phyloP scores from a whole-genome alignment of 1,284 basidiomycete species.

The Butyriboletus appendiculatus region DNA sequence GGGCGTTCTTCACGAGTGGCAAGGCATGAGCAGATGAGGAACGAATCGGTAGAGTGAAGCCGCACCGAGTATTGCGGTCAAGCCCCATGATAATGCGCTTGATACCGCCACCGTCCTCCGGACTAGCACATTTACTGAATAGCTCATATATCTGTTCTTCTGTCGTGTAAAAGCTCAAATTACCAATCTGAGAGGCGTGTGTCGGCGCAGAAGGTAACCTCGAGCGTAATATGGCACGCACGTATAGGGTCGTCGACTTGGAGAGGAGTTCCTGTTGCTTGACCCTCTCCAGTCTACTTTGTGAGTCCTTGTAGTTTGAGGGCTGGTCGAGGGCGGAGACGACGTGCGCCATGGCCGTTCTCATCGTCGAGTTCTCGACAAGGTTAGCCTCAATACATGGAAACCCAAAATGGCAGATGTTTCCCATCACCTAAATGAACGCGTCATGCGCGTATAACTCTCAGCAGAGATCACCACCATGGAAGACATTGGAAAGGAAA shows the following conservation, averaged over 20 bases:
- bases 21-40: constrained; percentile 4
- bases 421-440: constrained; percentile 33
- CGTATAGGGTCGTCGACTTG: constrained; percentile 79
- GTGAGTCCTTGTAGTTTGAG: constrained; percentile 94
- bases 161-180: constrained; percentile 96
- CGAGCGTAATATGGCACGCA: constrained; percentile 40
- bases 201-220: not conserved
- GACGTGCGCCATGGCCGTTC: constrained; percentile 78
- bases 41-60: constrained; percentile 6
- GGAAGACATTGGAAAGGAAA: constrained; percentile 84
- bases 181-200: constrained; percentile 72
- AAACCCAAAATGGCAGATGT: constrained; percentile 21
- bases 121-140: constrained; percentile 89
- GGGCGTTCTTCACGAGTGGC: constrained; percentile 69
- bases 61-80: constrained; percentile 90
- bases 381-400: not conserved
- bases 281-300: constrained; percentile 71
- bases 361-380: not conserved
- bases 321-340: constrained; percentile 86
- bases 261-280: constrained; percentile 69
- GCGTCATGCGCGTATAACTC: constrained; percentile 34
- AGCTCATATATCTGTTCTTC: constrained; percentile 99
- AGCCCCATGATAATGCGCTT: constrained; percentile 99
- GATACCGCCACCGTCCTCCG: constrained; percentile 92
- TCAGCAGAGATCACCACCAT: constrained; percentile 41